A percentile compares a stretch with the other conserved stretches of the same genome.
These are phyloP conservation scores for Podospora pseudopauciseta DNA, from an alignment of 495 filamentous ascomycete genomes.

Conservation along the genomic window DNA sequence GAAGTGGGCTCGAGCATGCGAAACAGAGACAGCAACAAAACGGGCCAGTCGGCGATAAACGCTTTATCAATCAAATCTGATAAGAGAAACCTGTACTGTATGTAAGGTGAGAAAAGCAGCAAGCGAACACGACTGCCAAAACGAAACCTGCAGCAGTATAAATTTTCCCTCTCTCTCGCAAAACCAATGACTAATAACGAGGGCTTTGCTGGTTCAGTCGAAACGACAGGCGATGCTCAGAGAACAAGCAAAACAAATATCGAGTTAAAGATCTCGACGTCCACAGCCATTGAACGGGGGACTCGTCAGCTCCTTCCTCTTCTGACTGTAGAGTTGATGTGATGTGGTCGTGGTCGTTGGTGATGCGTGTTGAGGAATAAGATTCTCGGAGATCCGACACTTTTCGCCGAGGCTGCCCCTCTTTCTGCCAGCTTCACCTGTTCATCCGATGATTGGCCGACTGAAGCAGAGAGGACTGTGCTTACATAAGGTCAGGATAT, in stretches of 20 bases:
- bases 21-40: not conserved
- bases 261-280: not conserved
- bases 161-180: not conserved
- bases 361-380: not conserved
- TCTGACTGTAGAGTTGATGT: not conserved
- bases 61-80: slow-evolving; percentile 8
- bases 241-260: not conserved
- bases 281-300: not conserved
- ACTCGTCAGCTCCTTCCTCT: not conserved
- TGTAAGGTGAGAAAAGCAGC: not conserved
- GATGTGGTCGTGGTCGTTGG: not conserved
- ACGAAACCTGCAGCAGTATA: not conserved
- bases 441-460: not conserved
- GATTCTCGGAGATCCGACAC: slow-evolving; percentile 5
- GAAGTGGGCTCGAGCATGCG: slow-evolving; percentile 1
- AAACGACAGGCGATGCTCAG: not conserved
- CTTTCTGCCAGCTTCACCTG: not conserved
- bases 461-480: not conserved
- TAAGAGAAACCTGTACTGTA: not conserved
- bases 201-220: not conserved
- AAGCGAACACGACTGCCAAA: not conserved
- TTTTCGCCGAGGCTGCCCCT: not conserved
- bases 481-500: not conserved
- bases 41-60: not conserved
- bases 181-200: not conserved